Base-by-base conservation (phyloP, 2,329 filamentous ascomycete species). In the Talaromyces sp. region DNA sequence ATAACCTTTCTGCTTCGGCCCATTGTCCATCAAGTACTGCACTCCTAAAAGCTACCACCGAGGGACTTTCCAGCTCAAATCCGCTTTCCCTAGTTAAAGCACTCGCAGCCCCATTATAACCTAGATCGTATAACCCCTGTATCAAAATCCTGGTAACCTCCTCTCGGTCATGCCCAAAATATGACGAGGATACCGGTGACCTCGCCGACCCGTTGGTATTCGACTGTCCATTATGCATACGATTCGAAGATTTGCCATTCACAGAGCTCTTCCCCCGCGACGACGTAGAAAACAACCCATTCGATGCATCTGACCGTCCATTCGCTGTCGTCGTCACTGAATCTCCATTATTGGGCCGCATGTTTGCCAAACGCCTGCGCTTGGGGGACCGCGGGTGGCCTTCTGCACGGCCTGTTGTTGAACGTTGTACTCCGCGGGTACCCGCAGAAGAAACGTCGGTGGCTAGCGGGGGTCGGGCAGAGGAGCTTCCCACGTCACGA, bases 71-170 rank as follows among this genome's bases (percentile, higher is more conserved):
- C 66, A 99, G 82, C 74, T 94, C 88, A 75, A 87, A 96, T 0
- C 93, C 93, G 74, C 94, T 98, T 77, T 96, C 91, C 67, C 85
- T 84, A 72, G 87, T 90, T 65, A 99, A 82, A 67, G 85, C 88
- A 53, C 87, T 84, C 27, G 95, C 94, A 13, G 94, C 91, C 13
- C 83, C 82, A 66, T 88, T 83, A 74, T 98, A 97, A 2, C 95
- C 95, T 80, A 99, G 84, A 76, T 97, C 94, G 27, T 88, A 87
- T 69, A 99, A 80, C 40, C 93, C 91, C 78, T 99, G 95, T 72
- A 99, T 95, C 72, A 99, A 79, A 69, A 98, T 90, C 63, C 95
- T 85, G 5, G 94, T 96, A 53, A 98, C 90, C 80, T 99, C 94
- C 81, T 97, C 93, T 75, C 92, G 88, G 74, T 95, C 88, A 75